Base-by-base conservation (phyloP, 257 asterid genomes). In the Haberlea rhodopensis region DNA sequence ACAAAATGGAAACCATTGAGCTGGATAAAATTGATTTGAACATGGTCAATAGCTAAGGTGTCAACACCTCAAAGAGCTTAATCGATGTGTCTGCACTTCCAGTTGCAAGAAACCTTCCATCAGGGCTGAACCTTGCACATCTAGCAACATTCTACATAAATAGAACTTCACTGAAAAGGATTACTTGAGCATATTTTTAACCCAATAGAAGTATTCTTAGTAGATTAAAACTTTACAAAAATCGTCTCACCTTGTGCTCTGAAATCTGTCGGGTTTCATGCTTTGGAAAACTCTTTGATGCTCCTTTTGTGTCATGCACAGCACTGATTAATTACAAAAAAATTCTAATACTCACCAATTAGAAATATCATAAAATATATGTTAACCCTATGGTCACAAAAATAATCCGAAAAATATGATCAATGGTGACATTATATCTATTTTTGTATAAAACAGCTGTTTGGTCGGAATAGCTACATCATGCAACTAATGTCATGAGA, bases 81-180 rank as follows among this genome's bases (percentile, higher is more conserved):
- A 88, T 82, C 57, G 96, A 86, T 51, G 95, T 75, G 79, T 89
- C 96, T 52, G 92, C 88, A 74, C 95, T 89, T 68, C 89, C 96
- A 67, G 95, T 82, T 43, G 96, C 96, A 80, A 89, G 81, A 79
- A 81, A 84, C 77, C 87, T 85, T 73, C 96, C 95, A 78, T 89
- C 96, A 23, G 87, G 90, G 69, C 96, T 89, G 62, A 86, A 89
- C 76, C 89, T 86, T 74, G 95, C 96, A 73, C 95, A 89, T 75
- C 90, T 83, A 40, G 90, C 92, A 26, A 76, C 85, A 75, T 78
- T 86, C 96, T 89, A 57, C 60, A 67, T 48, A 60, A 69, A 24
- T 52, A 8, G 61, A 75, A 73, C 58, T 53, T 31, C 59, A 19
- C 4, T 22, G 53, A 19, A 62, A 57, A 43, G 60, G 49, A 59